Percentiles rank a stretch among this genome's conserved stretches.
These are phyloP conservation scores for Pseudogymnoascus sp. DNA, from an alignment of 2,329 filamentous ascomycete genomes.

Conservation along the genomic window DNA sequence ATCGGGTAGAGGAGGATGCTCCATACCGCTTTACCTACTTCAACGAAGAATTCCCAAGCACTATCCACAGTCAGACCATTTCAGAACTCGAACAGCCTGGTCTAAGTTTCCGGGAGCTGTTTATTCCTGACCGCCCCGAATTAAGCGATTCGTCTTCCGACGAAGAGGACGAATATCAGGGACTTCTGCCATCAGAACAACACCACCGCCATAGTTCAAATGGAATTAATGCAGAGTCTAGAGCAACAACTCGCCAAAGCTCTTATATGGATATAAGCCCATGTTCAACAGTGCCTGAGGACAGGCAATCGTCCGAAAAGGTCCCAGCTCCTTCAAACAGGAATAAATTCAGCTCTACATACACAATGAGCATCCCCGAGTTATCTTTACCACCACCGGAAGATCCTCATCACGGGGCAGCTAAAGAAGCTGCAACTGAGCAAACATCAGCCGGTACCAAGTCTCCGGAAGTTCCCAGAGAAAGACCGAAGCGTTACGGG, in stretches of 20 bases:
- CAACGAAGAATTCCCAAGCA: slow-evolving; percentile 93
- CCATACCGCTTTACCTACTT: slow-evolving; percentile 98
- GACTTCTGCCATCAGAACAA: slow-evolving; percentile 22
- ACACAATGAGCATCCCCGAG: neutral
- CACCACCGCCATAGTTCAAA: slow-evolving; percentile 21
- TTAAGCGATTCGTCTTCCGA: slow-evolving; percentile 62
- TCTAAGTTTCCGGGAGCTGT: slow-evolving; percentile 75
- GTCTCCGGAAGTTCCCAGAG: slow-evolving; percentile 25
- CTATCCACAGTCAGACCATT: slow-evolving; percentile 91
- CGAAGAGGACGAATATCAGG: slow-evolving; percentile 49
- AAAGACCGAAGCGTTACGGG: slow-evolving; percentile 53
- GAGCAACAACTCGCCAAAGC: slow-evolving; percentile 35
- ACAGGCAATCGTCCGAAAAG: neutral
- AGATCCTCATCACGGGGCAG: neutral
- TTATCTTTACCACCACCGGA: neutral
- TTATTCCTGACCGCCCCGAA: slow-evolving; percentile 75
- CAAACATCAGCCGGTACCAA: slow-evolving; percentile 38
- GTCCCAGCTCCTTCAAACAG: neutral
- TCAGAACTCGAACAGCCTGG: slow-evolving; percentile 85
- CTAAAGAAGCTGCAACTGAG: slow-evolving; percentile 17
- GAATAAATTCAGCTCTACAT: neutral
- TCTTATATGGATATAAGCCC: slow-evolving; percentile 20
- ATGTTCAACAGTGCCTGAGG: slow-evolving; percentile 13
- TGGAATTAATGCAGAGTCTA: slow-evolving; percentile 35
- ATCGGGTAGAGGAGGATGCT: slow-evolving; percentile 75